phyloP scores from a whole-genome alignment of 75 land plant species.

The Sequoia sempervirens region DNA sequence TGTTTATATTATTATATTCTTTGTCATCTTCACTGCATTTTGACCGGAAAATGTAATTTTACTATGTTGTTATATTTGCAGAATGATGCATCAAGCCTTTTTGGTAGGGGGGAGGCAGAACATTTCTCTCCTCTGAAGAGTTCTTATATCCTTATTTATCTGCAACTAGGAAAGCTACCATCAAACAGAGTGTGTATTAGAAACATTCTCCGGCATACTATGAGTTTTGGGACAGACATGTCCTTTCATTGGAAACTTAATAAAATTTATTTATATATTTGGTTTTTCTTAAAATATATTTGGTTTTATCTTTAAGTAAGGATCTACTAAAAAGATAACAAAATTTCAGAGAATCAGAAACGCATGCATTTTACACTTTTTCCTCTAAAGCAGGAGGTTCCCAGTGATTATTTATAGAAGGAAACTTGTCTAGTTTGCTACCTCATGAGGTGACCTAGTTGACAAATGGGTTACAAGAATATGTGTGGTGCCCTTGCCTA shows the following conservation, averaged over 20 bases:
- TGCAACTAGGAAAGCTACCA: not conserved
- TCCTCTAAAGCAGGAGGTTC: not conserved
- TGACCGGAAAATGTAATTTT: not conserved
- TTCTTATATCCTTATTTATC: not conserved
- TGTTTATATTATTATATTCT: not conserved
- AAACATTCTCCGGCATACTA: not conserved
- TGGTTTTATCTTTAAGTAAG: not conserved
- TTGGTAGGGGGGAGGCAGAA: not conserved
- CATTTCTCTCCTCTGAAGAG: not conserved
- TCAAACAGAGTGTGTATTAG: not conserved
- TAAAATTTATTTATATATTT: not conserved
- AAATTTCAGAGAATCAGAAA: not conserved
- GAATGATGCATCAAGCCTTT: not conserved
- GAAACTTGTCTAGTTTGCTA: not conserved
- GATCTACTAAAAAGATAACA: too few relatives aligned
- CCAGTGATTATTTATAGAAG: not conserved
- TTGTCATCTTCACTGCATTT: not conserved
- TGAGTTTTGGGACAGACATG: not conserved
- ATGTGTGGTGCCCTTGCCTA: not conserved
- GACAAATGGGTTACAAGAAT: not conserved
- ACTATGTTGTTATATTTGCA: not conserved
- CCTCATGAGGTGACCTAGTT: not conserved
- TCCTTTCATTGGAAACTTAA: not conserved
- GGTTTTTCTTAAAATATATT: not conserved
- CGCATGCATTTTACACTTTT: not conserved